Base-by-base conservation (phyloP, 1,284 basidiomycete species). In the Omphalotus olearius region DNA sequence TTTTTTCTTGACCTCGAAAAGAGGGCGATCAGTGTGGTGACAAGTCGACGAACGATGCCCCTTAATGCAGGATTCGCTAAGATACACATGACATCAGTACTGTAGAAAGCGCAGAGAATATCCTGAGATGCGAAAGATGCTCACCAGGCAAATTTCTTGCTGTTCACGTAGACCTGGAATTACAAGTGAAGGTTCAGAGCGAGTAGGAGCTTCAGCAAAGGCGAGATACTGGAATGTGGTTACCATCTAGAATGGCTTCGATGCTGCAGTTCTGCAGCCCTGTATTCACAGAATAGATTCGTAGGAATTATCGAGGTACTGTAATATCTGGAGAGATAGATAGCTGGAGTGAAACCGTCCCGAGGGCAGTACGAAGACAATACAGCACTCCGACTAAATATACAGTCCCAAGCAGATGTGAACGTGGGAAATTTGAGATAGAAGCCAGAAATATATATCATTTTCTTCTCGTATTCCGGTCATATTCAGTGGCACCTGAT, bases 1-100 rank as follows among this genome's bases (percentile, higher is more conserved):
- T 69, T 88, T 93, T 74, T 88, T 90, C 75, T 92, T 91, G 54
- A 93, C 83, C 64, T 93, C 89, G 58, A 88, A 91, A 10, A 93
- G 72, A 1, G 89, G 88, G 7, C 91, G 77, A 57, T 91, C 87
- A 44, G 82, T 84, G 63, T 93, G 91, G 37, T 80, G 78, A 64
- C 91, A 93, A 10, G 81, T 82, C 1, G 90, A 91, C 2, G 91
- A 91, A 50, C 91, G 81, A 62, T 93, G 91, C 1, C 90, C 91
- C 69, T 93, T 92, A 67, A 93, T 92, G 66, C 91, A 93, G 9
- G 89, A 86, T 69, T 88, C 87, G 67, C 90, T 92, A 60, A n/a
- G 26, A 18, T 6, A 7, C 30, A n/a, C 10, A 43, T 6, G 20
- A 16, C 6, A 4, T 43, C 11, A 25, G 23, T 23, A 20, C 14